These are phyloP conservation scores for Xerocomus minutiporus DNA, from an alignment of 1,284 basidiomycete genomes.

Conservation along the genomic window DNA sequence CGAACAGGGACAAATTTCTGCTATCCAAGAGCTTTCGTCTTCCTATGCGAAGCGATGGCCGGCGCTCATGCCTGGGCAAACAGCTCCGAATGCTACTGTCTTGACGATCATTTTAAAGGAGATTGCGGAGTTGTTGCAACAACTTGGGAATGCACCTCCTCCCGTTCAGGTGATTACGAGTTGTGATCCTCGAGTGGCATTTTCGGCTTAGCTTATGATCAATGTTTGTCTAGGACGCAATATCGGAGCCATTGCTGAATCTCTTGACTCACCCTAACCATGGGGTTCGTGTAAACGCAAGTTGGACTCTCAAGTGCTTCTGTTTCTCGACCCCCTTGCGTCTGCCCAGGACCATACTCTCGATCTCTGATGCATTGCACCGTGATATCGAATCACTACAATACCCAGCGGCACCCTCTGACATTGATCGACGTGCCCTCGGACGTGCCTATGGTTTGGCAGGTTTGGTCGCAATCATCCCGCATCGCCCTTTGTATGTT, in stretches of 20 bases:
- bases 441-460: conserved; percentile 90
- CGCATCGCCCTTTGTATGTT: conserved; percentile 86
- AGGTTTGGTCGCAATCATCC: conserved; percentile 81
- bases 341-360: conserved; percentile 74
- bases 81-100: conserved; percentile 65
- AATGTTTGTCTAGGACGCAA: conserved; percentile 56
- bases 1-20: conserved; percentile 89
- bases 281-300: conserved; percentile 78
- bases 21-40: conserved; percentile 81
- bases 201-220: conserved; percentile 4
- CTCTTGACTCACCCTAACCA: conserved; percentile 87
- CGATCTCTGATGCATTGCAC: conserved; percentile 74
- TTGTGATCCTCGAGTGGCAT: background rate
- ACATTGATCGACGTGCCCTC: conserved; percentile 68
- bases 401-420: conserved; percentile 68
- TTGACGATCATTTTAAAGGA: conserved; percentile 80
- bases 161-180: conserved; percentile 67
- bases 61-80: conserved; percentile 83
- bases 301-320: conserved; percentile 87
- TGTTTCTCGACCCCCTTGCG: conserved; percentile 85
- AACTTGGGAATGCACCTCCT: conserved; percentile 88
- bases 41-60: conserved; percentile 89
- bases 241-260: conserved; percentile 82
- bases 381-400: conserved; percentile 73
- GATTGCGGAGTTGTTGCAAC: conserved; percentile 79